These are phyloP conservation scores for Globisporangium heterothallicum DNA, from an alignment of 352 stramenopile genomes.

Conservation along the genomic window DNA sequence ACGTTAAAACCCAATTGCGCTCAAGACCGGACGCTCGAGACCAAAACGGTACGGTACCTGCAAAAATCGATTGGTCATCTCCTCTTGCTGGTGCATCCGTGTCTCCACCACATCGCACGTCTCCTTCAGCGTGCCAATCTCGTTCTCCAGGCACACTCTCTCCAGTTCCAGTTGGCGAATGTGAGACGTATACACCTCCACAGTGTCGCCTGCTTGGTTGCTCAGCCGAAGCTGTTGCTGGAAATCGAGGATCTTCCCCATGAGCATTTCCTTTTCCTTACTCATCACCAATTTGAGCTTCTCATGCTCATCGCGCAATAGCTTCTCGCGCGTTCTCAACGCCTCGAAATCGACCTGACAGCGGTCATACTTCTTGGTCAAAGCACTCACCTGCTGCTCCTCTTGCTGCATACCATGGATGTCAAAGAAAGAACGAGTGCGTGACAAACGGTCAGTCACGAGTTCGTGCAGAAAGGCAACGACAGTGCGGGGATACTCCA, in stretches of 20 bases:
- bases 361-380: conserved; percentile 42
- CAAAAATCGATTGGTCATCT: conserved; percentile 37
- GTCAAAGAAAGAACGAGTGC: not conserved
- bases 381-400: conserved; percentile 31
- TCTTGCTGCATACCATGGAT: conserved; percentile 27
- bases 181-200: conserved; percentile 26
- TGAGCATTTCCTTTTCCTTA: conserved; percentile 49
- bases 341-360: conserved; percentile 47
- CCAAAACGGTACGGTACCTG: conserved; percentile 12
- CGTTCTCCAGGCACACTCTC: conserved; percentile 17
- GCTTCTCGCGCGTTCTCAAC: conserved; percentile 43
- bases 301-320: conserved; percentile 42
- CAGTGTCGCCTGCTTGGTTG: conserved; percentile 19
- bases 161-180: conserved; percentile 28
- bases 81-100: conserved; percentile 34
- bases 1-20: too few relatives aligned
- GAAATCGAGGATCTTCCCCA: conserved; percentile 51
- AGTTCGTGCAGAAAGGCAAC: not conserved
- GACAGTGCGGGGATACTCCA: not conserved
- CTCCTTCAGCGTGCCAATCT: conserved; percentile 11
- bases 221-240: conserved; percentile 43
- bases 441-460: conserved; percentile 1
- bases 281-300: conserved; percentile 31
- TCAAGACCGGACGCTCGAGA: too few relatives aligned
- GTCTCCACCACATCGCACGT: conserved; percentile 13